Evolutionary conservation across 202 grass and related monocot species (phyloP).

Genomic region (Musa balbisiana): DNA sequence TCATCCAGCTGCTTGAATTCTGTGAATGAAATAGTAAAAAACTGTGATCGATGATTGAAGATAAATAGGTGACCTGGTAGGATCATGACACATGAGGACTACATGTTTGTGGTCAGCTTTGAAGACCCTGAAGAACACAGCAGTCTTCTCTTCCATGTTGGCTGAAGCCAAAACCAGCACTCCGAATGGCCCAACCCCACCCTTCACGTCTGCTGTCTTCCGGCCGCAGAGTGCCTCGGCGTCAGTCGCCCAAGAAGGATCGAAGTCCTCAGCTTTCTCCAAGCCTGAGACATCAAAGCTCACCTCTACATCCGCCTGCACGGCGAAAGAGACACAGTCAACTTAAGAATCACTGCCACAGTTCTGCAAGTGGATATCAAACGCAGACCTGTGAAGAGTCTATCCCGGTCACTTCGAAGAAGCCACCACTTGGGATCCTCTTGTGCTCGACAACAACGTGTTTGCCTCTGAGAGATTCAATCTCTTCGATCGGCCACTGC

Average conservation of each 20-base stretch:
- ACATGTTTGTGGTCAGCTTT: constrained; percentile 30
- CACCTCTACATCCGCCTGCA: constrained; percentile 66
- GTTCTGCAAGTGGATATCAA: too few species aligned
- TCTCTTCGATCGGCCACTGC: constrained; percentile 67
- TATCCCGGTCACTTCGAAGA: constrained; percentile 38
- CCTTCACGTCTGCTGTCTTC: constrained; percentile 9
- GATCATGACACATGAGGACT: constrained; percentile 76
- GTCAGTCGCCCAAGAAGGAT: constrained; percentile 37
- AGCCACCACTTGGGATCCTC: constrained; percentile 26
- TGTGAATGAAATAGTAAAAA: not conserved
- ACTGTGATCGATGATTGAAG: not conserved
- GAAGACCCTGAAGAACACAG: constrained; percentile 28
- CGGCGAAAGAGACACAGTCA: not conserved
- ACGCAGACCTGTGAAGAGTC: constrained; percentile 35
- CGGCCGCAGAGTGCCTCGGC: constrained; percentile 32
- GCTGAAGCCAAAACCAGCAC: constrained; percentile 7
- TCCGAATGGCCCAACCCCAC: constrained; percentile 10
- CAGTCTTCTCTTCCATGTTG: constrained; percentile 1
- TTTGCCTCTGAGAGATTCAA: constrained; percentile 38
- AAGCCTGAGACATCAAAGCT: constrained; percentile 48
- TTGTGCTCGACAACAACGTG: constrained; percentile 24
- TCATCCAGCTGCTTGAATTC: too few species aligned
- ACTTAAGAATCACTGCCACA: too few species aligned
- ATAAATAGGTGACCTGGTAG: constrained; percentile 32
- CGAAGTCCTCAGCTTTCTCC: constrained; percentile 42